phyloP scores from a whole-genome alignment of 2,329 filamentous ascomycete species.

The Talaromyces sp. region DNA sequence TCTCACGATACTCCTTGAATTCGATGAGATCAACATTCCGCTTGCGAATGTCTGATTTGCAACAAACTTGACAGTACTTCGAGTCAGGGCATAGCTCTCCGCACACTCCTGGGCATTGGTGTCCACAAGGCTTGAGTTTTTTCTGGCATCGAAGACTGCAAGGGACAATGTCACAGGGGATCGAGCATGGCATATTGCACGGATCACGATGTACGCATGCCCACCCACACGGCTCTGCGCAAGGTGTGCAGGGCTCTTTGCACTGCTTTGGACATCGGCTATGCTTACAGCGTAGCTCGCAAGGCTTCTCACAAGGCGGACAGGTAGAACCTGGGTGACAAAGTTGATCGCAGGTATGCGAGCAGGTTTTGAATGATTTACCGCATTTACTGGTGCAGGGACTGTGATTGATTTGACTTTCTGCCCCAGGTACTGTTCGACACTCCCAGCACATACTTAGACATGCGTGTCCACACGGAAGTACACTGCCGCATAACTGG shows the following conservation, averaged over 20 bases:
- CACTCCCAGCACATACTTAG: background rate
- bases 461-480: background rate
- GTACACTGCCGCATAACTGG: background rate
- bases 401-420: background rate
- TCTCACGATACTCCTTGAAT: constrained; percentile 1
- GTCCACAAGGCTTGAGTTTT: constrained; percentile 11
- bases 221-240: constrained; percentile 13
- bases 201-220: constrained; percentile 10
- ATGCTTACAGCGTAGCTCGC: constrained; percentile 12
- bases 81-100: constrained; percentile 14
- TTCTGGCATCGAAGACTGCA: constrained; percentile 13
- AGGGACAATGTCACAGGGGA: constrained; percentile 14
- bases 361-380: background rate
- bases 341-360: background rate
- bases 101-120: constrained; percentile 15
- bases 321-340: constrained; percentile 6
- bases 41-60: background rate
- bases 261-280: constrained; percentile 12
- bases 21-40: background rate
- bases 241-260: constrained; percentile 13
- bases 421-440: background rate
- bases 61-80: constrained; percentile 8
- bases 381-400: background rate
- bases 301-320: constrained; percentile 6
- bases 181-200: constrained; percentile 15